Evolutionary conservation across 805 yeast genomes (phyloP), one percentile per base, ranked within the genome.

Genomic region (Metschnikowia gelsemii): DNA sequence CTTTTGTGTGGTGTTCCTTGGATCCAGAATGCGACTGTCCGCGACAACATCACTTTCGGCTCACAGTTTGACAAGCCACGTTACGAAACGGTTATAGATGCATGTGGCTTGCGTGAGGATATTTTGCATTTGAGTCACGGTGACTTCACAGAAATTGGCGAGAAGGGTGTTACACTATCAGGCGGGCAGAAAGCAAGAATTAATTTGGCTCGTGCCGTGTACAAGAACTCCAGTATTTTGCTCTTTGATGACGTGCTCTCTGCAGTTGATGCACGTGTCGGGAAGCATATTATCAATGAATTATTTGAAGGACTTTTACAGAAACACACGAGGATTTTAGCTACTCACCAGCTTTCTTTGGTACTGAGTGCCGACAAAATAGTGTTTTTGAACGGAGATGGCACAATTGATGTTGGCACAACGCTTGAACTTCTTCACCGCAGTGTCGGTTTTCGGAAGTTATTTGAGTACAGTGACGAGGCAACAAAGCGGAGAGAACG

Each of bases 121-220:
- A 69, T 87, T 48, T 74, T 75, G 4, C 72, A 78, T 32, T 63
- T 87, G 24, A 84, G 85, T 8, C 87, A 81, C 27, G 91, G 91
- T 22, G 95, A 87, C 53, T 54, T 62, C 40, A 85, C 95, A 0
- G 86, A 84, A 59, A 84, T 87, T 52, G 95, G 95, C 47, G 95
- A 87, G 59, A 74, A 87, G 58, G 95, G 95, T 54, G 80, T 87
- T 35, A 85, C 93, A 0, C 64, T 87, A 30, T 83, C 91, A n/a
- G 95, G 95, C 42, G 95, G 95, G 38, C 95, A 87, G 59, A 87
- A 87, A 66, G 91, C 95, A 0, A 75, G 95, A 59, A 75, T 87
- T 39, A 78, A 79, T 55, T 64, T 87, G 45, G 95, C 95, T 3
- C 73, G 95, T 57, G 84, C 91, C 2, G 87, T 84, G 2, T 87